phyloP scores from a whole-genome alignment of 1,139 yeast genomes.

The Suhomyces ambrosiae region DNA sequence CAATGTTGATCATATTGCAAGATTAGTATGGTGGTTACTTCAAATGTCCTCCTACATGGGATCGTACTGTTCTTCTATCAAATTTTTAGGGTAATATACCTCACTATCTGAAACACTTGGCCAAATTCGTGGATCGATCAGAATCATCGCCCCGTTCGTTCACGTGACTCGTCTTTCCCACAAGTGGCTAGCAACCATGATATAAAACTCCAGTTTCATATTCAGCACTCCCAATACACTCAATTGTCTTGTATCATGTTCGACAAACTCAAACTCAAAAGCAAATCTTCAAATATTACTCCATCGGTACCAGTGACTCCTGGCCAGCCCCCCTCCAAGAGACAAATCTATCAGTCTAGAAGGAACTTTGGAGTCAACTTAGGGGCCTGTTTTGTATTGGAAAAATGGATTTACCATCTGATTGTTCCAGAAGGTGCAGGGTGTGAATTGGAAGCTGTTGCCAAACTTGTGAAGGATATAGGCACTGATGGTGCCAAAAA shows the following conservation, averaged over 20 bases:
- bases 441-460: slow-evolving; percentile 73
- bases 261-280: slow-evolving; percentile 43
- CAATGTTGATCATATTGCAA: no score
- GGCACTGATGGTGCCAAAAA: slow-evolving; percentile 60
- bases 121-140: no score
- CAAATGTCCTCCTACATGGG: no score
- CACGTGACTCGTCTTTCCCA: background rate
- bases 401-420: slow-evolving; percentile 68
- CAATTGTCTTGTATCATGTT: slow-evolving; percentile 29
- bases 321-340: slow-evolving; percentile 42
- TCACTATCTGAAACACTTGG: no score
- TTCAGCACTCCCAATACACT: background rate
- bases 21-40: no score
- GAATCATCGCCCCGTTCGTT: background rate
- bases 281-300: slow-evolving; percentile 34
- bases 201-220: background rate
- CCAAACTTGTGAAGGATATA: slow-evolving; percentile 42
- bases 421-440: slow-evolving; percentile 58
- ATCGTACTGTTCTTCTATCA: no score
- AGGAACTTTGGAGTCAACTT: slow-evolving; percentile 83
- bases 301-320: slow-evolving; percentile 31
- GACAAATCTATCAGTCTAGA: slow-evolving; percentile 65
- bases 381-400: slow-evolving; percentile 82
- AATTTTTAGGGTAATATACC: no score
- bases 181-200: background rate